Base-by-base conservation (phyloP, 2,329 filamentous ascomycete genomes). In the Pestalotiopsis fici region DNA sequence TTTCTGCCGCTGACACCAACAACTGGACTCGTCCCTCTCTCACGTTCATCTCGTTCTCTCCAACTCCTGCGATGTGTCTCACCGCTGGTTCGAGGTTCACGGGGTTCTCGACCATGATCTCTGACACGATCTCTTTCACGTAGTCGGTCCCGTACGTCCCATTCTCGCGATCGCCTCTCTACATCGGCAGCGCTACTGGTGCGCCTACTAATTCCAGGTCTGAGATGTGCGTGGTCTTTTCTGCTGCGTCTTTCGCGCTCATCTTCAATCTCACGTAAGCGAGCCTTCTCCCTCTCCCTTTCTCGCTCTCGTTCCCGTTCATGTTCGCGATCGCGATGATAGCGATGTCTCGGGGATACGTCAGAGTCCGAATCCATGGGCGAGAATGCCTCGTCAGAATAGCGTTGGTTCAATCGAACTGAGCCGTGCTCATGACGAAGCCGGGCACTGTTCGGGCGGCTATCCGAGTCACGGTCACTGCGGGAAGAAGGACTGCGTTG, bases 151-250 rank as follows among this genome's bases (percentile, higher is more conserved):
- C 68, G 71, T 11, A 68, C 64, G 63, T 76, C 75, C 72, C 73
- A 75, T 11, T 76, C 74, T 60, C 73, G 70, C n/a, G 66, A 66
- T 23, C 73, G 70, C 37, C 74, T 68, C 28, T 75, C 76, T 12
- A 72, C 59, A 62, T 78, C 76, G 3, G 74, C 69, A 35, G 77
- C 76, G 59, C 76, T 78, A 59, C 76, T 78, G 2, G 75, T 73
- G 63, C 76, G 71, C 54, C 75, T 71, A n/a, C 67, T 70, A 28
- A 70, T 31, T 5, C 64, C 62, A 13, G 76, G 76, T 9, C 74
- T 73, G 2, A 77, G 64, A 69, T 76, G 74, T 15, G 61, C 70
- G n/a, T 71, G 73, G 57, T 73, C 74, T 35, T 71, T 70, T 5
- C 75, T 71, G 11, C 65, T 70, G 35, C 69, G 71, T 35, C 74